Evolutionary conservation across 306 rosid genomes (phyloP).

Genomic region (Lathyrus aphaca): DNA sequence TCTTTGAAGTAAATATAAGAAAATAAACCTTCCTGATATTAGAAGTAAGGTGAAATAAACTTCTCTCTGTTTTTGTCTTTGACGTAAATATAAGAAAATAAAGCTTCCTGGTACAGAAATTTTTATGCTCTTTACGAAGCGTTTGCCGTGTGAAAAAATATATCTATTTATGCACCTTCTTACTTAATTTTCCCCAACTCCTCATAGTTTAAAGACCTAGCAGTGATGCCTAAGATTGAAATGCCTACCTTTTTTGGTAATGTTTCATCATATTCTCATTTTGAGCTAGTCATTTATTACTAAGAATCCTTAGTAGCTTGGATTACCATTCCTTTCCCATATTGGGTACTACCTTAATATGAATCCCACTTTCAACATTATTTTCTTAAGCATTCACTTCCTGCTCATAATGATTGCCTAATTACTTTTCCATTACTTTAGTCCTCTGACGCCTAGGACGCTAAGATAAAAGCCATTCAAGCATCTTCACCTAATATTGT

Average conservation of each 20-base stretch:
- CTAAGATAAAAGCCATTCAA: too few relatives aligned
- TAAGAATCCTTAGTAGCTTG: slow-evolving; percentile 12
- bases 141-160: slow-evolving; percentile 1
- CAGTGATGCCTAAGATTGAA: too few relatives aligned
- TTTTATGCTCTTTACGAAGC: slow-evolving; percentile 7
- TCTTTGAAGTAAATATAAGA: slow-evolving; percentile 23
- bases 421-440: too few relatives aligned
- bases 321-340: slow-evolving; percentile 3
- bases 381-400: too few relatives aligned
- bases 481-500: too few relatives aligned
- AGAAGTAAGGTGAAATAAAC: slow-evolving; percentile 57
- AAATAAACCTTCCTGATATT: not conserved
- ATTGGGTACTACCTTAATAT: too few relatives aligned
- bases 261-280: slow-evolving; percentile 1
- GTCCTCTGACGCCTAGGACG: too few relatives aligned
- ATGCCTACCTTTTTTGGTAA: not conserved
- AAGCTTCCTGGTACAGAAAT: not conserved
- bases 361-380: too few relatives aligned
- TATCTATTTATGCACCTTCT: slow-evolving; percentile 3
- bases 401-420: too few relatives aligned
- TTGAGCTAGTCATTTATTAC: not conserved
- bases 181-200: not conserved
- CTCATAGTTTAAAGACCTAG: not conserved
- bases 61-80: slow-evolving; percentile 26
- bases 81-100: slow-evolving; percentile 23